Evolutionary conservation across 495 filamentous ascomycete species (phyloP).

Genomic region (Penicillium flavigenum): DNA sequence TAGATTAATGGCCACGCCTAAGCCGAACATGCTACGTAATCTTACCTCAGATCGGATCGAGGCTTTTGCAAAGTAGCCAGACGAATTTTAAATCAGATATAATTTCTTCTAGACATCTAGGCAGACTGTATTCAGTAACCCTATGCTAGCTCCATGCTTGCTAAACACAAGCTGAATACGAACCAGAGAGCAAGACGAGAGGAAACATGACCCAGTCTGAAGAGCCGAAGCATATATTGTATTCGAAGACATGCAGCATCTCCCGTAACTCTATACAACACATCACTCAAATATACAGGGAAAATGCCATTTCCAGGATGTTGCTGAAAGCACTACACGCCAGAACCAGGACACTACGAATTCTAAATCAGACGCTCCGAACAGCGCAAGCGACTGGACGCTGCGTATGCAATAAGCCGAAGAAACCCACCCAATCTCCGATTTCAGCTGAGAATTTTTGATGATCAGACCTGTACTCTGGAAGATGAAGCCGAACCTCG

Average conservation of each 20-base stretch:
- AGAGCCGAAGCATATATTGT: background rate
- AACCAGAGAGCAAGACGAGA: background rate
- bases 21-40: background rate
- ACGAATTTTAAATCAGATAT: background rate
- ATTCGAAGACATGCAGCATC: background rate
- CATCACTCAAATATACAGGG: background rate
- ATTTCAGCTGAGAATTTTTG: background rate
- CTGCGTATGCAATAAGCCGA: background rate
- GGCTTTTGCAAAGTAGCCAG: background rate
- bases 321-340: background rate
- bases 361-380: conserved; percentile 1
- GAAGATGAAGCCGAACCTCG: background rate
- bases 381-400: background rate
- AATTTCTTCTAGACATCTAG: background rate
- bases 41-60: conserved; percentile 2
- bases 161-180: background rate
- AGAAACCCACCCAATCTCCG: background rate
- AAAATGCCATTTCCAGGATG: background rate
- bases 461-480: background rate
- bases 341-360: background rate
- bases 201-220: background rate
- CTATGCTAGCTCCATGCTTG: background rate
- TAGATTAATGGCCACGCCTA: background rate
- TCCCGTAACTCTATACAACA: background rate
- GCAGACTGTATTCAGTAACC: background rate